Conservation (phyloP, 495 filamentous ascomycete species). For the Astrothelium subdiscretum region DNA sequence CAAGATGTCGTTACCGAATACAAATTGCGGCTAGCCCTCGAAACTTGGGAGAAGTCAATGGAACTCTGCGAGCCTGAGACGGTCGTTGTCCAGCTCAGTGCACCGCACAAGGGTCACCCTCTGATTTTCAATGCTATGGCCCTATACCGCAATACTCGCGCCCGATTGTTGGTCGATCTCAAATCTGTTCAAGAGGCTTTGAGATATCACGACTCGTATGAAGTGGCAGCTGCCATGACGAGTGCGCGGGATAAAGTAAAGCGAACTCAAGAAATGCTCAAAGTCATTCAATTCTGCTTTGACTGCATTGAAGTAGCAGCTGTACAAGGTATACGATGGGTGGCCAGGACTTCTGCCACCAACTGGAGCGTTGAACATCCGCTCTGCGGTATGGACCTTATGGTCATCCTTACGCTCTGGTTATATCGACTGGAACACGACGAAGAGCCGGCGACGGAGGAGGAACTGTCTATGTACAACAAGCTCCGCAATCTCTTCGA, state of each 20-base stretch:
- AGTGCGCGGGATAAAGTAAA: constrained; percentile 84
- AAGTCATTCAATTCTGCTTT: constrained; percentile 94
- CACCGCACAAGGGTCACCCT: constrained; percentile 94
- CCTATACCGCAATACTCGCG: constrained; percentile 87
- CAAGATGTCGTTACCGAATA: constrained; percentile 97
- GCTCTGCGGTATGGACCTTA: constrained; percentile 89
- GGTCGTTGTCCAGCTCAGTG: constrained; percentile 80
- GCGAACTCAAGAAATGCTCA: constrained; percentile 94
- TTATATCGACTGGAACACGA: constrained; percentile 98
- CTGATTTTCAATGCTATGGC: constrained; percentile 98
- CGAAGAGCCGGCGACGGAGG: constrained; percentile 83
- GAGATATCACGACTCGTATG: constrained; percentile 91
- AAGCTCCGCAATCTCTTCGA: constrained; percentile 89
- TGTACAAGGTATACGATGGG: constrained; percentile 91
- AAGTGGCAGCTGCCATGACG: constrained; percentile 94
- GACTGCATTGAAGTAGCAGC: constrained; percentile 97
- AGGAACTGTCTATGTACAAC: constrained; percentile 89
- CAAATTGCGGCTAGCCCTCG: constrained; percentile 88
- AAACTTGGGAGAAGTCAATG: constrained; percentile 95
- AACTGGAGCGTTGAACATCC: constrained; percentile 99
- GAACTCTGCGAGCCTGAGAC: constrained; percentile 89
- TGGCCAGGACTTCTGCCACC: constrained; percentile 87
- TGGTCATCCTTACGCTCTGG: constrained; percentile 98
- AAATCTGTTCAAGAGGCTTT: constrained; percentile 93
- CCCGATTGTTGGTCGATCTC: constrained; percentile 86